A percentile compares a stretch with the other conserved stretches of the same genome.
These are phyloP conservation scores for Lobosporangium transversale DNA, from an alignment of 192 early-diverging fungal genomes.

Conservation along the genomic window DNA sequence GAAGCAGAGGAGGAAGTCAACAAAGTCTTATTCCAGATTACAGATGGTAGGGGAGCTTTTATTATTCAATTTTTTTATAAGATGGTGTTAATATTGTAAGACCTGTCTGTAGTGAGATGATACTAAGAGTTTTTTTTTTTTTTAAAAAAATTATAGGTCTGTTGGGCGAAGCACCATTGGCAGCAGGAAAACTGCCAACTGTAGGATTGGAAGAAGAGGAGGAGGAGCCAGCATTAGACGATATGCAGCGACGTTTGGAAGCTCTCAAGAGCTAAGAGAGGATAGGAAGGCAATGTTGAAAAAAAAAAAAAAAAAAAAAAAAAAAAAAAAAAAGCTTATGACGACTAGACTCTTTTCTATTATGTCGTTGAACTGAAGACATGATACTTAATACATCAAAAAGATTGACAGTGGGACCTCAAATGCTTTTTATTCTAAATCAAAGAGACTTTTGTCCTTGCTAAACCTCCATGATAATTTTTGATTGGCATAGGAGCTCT, in stretches of 20 bases:
- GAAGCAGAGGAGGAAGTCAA: constrained; percentile 95
- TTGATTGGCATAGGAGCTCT: constrained; percentile 74
- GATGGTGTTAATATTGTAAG: neutral
- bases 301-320: neutral
- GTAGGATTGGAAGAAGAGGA: constrained; percentile 66
- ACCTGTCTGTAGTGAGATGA: neutral
- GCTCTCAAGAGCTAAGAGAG: constrained; percentile 70
- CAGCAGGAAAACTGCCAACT: constrained; percentile 42
- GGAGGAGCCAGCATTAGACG: constrained; percentile 79
- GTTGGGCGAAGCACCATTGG: constrained; percentile 28
- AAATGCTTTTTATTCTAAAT: too few relatives aligned
- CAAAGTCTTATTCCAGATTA: constrained; percentile 88
- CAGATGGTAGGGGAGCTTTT: constrained; percentile 74
- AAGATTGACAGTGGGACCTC: too few relatives aligned
- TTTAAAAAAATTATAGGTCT: constrained; percentile 18
- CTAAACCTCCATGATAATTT: constrained; percentile 81
- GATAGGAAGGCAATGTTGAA: neutral
- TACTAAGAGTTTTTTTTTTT: neutral
- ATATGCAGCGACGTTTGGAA: constrained; percentile 88
- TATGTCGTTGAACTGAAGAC: too few relatives aligned
- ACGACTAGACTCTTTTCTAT: neutral
- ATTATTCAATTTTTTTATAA: too few relatives aligned
- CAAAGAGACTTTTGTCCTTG: constrained; percentile 75
- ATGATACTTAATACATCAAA: too few relatives aligned
- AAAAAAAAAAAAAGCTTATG: neutral